A percentile compares a stretch with the other conserved stretches of the same genome.
Evolutionary conservation across 768 basidiomycete genomes (phyloP).

Genomic region (Kwoniella heveanensis): DNA sequence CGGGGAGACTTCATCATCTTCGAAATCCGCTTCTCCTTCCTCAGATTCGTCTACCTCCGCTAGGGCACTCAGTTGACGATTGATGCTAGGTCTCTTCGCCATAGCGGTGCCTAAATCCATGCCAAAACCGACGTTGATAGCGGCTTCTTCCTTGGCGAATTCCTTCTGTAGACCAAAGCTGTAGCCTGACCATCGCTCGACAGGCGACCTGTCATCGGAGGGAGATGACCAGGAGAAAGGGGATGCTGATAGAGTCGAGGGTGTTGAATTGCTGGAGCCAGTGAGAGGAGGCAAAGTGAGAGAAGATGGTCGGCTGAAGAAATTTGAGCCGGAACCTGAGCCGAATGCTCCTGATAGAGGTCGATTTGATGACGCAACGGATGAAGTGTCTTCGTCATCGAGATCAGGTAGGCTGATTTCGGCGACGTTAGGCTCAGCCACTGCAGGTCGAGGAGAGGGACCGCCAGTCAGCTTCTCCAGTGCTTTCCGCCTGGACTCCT

Average conservation of each 20-base stretch:
- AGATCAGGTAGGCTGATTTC: conserved; percentile 47
- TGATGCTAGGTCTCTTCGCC: conserved; percentile 34
- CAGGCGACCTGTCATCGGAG: conserved; percentile 22
- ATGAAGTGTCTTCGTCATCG: conserved; percentile 42
- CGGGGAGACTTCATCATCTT: conserved; percentile 9
- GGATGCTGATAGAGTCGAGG: conserved; percentile 9
- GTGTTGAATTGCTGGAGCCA: conserved; percentile 12
- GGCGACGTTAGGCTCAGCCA: conserved; percentile 8
- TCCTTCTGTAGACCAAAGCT: conserved; percentile 24
- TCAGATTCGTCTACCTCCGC: conserved; percentile 49
- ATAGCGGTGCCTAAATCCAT: conserved; percentile 20
- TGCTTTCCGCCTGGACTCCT: conserved; percentile 44
- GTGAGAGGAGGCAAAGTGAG: conserved; percentile 17
- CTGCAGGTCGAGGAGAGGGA: conserved; percentile 2
- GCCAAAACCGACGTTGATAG: conserved; percentile 6
- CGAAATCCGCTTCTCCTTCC: conserved; percentile 29
- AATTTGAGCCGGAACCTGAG: conserved; percentile 13
- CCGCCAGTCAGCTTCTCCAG: conserved; percentile 44
- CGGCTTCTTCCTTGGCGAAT: conserved; percentile 20
- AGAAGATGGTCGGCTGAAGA: conserved; percentile 27
- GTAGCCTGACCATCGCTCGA: conserved; percentile 29
- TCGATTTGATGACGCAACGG: conserved; percentile 32
- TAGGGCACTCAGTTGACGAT: conserved; percentile 35
- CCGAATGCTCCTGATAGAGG: conserved; percentile 36
- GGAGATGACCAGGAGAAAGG: conserved; percentile 24